Evolutionary conservation across 106 monocot species (phyloP).

Genomic region (Platanthera guangdongensis): DNA sequence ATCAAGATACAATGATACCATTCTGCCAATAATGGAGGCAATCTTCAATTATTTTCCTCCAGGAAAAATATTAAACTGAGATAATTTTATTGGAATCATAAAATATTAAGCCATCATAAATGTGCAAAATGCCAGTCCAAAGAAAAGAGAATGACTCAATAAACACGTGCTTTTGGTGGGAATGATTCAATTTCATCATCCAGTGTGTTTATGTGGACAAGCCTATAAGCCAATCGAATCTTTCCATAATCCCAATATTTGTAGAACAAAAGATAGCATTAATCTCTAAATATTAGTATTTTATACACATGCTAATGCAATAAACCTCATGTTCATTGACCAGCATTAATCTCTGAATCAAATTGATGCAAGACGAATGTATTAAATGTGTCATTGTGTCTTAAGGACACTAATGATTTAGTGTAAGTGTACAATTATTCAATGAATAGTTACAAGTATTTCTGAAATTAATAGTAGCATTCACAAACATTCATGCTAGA

Average conservation of each 20-base stretch:
- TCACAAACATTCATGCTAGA: no score
- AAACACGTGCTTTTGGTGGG: slow-evolving; percentile 97
- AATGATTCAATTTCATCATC: slow-evolving; percentile 86
- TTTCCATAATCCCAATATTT: slow-evolving; percentile 94
- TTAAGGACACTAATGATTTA: no score
- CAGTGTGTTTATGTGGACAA: slow-evolving; percentile 88
- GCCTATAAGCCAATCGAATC: slow-evolving; percentile 71
- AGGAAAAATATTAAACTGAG: not conserved
- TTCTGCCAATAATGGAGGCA: no score
- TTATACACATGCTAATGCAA: not conserved
- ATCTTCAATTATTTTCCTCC: no score
- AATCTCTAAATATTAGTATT: no score
- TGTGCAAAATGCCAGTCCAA: not conserved
- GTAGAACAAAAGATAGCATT: slow-evolving; percentile 12
- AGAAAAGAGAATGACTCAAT: slow-evolving; percentile 21
- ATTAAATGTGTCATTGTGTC: no score
- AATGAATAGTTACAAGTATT: no score
- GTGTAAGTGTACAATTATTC: no score
- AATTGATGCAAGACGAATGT: no score
- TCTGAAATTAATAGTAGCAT: no score
- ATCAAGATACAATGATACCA: not conserved
- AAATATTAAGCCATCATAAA: not conserved
- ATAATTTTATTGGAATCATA: not conserved
- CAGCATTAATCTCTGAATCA: not conserved
- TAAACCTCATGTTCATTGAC: not conserved